These are phyloP conservation scores for Rhypophila decipiens DNA, from an alignment of 495 filamentous ascomycete genomes.

Conservation along the genomic window DNA sequence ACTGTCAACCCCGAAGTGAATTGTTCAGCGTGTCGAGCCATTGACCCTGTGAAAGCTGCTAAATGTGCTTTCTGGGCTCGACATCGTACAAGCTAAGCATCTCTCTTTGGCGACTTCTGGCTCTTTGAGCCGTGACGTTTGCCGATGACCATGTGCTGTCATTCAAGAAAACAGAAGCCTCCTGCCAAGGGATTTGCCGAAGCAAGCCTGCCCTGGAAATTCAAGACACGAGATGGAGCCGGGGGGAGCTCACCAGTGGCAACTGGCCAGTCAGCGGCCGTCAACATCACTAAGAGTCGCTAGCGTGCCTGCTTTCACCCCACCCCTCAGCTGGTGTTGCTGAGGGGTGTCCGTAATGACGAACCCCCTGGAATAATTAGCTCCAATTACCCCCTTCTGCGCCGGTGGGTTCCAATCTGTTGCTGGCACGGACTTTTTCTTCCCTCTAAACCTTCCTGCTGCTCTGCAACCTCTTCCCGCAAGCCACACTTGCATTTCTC, in stretches of 20 bases:
- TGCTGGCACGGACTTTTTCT: not conserved
- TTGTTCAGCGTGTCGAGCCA: too few species aligned
- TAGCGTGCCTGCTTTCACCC: slow-evolving; percentile 10
- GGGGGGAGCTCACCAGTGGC: not conserved
- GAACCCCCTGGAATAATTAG: slow-evolving; percentile 15
- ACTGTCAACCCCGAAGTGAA: too few species aligned
- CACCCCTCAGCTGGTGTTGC: slow-evolving; percentile 5
- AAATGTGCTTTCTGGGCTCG: too few species aligned
- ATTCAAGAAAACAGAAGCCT: not conserved
- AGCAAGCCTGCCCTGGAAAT: slow-evolving; percentile 12
- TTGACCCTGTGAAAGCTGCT: too few species aligned
- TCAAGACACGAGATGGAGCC: slow-evolving; percentile 4
- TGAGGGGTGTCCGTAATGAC: slow-evolving; percentile 18
- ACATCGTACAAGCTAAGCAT: too few species aligned
- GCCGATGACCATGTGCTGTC: not conserved
- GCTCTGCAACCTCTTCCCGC: slow-evolving; percentile 18
- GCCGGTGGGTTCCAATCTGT: slow-evolving; percentile 10
- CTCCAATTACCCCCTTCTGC: slow-evolving; percentile 25
- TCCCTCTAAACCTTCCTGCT: slow-evolving; percentile 13
- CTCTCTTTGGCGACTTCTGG: too few species aligned
- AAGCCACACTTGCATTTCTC: slow-evolving; percentile 23
- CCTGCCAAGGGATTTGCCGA: slow-evolving; percentile 16
- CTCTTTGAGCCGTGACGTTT: too few species aligned
- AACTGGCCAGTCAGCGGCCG: not conserved
- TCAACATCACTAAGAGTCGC: slow-evolving; percentile 4